These are phyloP conservation scores for Tremella fuciformis DNA, from an alignment of 768 basidiomycete genomes.

Conservation along the genomic window DNA sequence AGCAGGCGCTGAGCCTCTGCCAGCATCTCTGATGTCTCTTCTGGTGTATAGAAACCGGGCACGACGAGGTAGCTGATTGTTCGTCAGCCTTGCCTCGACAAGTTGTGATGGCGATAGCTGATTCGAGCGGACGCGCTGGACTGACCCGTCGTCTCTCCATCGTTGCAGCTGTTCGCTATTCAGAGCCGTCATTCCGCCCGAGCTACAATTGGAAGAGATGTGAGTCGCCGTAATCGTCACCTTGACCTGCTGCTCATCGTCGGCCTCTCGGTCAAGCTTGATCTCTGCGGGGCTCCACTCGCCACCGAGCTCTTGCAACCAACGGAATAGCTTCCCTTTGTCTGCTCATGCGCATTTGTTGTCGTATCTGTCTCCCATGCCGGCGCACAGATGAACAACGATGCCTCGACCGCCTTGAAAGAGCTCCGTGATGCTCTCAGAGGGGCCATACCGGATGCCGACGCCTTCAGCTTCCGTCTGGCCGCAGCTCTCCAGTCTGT, in stretches of 20 bases:
- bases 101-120: neutral
- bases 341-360: neutral
- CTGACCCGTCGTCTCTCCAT: constrained; percentile 35
- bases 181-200: constrained; percentile 9
- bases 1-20: constrained; percentile 70
- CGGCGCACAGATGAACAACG: constrained; percentile 11
- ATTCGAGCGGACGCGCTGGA: neutral
- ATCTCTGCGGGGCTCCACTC: no score
- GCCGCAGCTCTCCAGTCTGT: constrained; percentile 17
- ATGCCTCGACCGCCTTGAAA: constrained; percentile 13
- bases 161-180: constrained; percentile 22
- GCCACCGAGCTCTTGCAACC: no score
- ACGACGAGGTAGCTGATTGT: constrained; percentile 70
- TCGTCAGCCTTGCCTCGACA: neutral
- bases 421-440: constrained; percentile 32
- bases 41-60: constrained; percentile 65
- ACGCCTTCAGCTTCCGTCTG: constrained; percentile 20
- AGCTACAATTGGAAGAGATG: no score
- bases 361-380: neutral
- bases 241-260: no score
- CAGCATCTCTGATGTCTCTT: constrained; percentile 64
- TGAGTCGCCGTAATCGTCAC: no score
- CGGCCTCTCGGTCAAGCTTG: no score
- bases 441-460: constrained; percentile 21
- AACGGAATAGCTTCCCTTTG: no score